These are phyloP conservation scores for Grigorovia jiainica DNA, from an alignment of 805 yeast species.

Conservation along the genomic window DNA sequence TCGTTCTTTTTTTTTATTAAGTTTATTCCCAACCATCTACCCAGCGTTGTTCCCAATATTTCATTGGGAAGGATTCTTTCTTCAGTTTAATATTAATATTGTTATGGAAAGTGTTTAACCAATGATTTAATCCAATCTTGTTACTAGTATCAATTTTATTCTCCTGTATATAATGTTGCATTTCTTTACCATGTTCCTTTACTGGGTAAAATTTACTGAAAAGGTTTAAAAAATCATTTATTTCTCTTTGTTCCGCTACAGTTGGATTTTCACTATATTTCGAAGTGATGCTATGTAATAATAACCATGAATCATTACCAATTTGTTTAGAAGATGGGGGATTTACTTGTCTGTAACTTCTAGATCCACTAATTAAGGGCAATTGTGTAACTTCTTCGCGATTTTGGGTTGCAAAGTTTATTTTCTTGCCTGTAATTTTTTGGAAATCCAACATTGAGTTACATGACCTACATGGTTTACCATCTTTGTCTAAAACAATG, in stretches of 20 bases:
- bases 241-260: constrained; percentile 52
- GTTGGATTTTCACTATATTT: constrained; percentile 68
- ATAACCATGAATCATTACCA: constrained; percentile 88
- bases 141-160: constrained; percentile 48
- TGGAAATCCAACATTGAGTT: constrained; percentile 75
- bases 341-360: constrained; percentile 38
- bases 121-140: constrained; percentile 73
- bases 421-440: constrained; percentile 37
- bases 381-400: neutral
- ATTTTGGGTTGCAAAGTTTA: constrained; percentile 4
- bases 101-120: constrained; percentile 95
- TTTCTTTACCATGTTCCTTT: constrained; percentile 83
- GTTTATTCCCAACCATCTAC: constrained; percentile 76
- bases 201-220: constrained; percentile 75
- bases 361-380: constrained; percentile 16
- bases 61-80: constrained; percentile 78
- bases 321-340: constrained; percentile 82
- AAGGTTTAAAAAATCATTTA: constrained; percentile 56
- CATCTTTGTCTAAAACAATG: constrained; percentile 73
- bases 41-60: constrained; percentile 91
- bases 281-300: constrained; percentile 85
- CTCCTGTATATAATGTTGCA: constrained; percentile 48
- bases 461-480: constrained; percentile 93
- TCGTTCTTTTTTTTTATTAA: neutral
- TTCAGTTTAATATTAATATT: constrained; percentile 82